Evolutionary conservation across 2,329 filamentous ascomycete genomes (phyloP).

Genomic region (Talaromyces verruculosus): DNA sequence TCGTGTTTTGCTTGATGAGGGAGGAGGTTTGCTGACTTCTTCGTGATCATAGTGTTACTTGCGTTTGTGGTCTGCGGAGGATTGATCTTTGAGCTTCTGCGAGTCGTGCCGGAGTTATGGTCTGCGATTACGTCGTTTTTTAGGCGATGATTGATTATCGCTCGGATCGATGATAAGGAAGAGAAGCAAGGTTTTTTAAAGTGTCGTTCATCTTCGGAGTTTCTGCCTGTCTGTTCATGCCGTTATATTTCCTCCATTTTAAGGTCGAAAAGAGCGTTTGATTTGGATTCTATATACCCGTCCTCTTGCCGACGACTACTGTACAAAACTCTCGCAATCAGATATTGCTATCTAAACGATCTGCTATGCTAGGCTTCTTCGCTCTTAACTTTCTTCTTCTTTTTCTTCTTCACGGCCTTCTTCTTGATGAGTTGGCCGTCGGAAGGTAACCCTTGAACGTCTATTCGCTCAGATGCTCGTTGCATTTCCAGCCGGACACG

Average conservation of each 20-base stretch:
- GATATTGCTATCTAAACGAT: background rate
- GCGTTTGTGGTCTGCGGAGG: slow-evolving; percentile 65
- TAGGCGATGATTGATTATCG: background rate
- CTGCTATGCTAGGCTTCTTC: background rate
- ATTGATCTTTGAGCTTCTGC: slow-evolving; percentile 58
- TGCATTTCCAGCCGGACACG: slow-evolving; percentile 80
- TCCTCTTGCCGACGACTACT: slow-evolving; percentile 2
- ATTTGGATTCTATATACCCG: slow-evolving; percentile 12
- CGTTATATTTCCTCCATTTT: background rate
- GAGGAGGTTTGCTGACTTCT: slow-evolving; percentile 21
- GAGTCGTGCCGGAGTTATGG: slow-evolving; percentile 46
- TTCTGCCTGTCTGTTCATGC: background rate
- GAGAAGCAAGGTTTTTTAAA: no score
- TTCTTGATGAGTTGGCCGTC: slow-evolving; percentile 58
- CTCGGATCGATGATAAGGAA: background rate
- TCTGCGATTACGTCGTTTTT: slow-evolving; percentile 33
- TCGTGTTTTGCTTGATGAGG: background rate
- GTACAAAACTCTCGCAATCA: slow-evolving; percentile 12
- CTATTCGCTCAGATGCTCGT: slow-evolving; percentile 48
- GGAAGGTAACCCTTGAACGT: slow-evolving; percentile 49
- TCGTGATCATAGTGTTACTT: slow-evolving; percentile 52
- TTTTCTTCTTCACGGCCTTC: slow-evolving; percentile 47
- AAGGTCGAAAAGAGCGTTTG: slow-evolving; percentile 5
- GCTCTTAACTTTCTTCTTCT: slow-evolving; percentile 21
- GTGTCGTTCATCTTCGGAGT: background rate